Base-by-base conservation (phyloP, 257 asterid species). In the Lycium ferocissimum region DNA sequence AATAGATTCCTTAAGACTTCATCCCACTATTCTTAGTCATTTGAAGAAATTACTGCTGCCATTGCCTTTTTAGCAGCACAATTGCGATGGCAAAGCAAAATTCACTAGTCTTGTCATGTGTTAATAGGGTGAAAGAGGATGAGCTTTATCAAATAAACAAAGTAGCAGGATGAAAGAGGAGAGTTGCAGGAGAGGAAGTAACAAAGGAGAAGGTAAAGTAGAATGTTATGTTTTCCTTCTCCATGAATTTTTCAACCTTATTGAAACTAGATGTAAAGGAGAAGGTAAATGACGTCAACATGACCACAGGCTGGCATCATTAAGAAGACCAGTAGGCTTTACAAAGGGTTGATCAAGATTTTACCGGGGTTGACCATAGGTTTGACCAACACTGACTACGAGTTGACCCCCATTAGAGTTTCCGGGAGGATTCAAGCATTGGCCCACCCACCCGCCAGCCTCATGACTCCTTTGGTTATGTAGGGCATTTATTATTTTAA, bases 91-190 rank as follows among this genome's bases (percentile, higher is more conserved):
- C 26, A 72, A 72, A 72, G 37, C 57, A 72, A 45, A 58, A 73
- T 45, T 73, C 11, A 73, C 80, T n/a, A 11, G 80, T 10, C 15
- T 45, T 45, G 80, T 72, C 57, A 43, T 43, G 80, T n/a, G 26
- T 2, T 43, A 72, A 43, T 45, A 18, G 37, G 37, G 80, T 43
- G 57, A 43, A 43, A 71, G 57, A 72, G 18, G 37, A 72, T 43
- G 58, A 45, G 80, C 80, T 72, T 72, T 72, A 43, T 43, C 33
- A 72, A 72, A 72, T 45, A 45, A 72, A 49, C 20, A 47, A 1
- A 9, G 22, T 11, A 22, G 40, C 58, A 1, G 61, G 81, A 49
- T 22, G 62, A 4, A 49, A 75, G 40, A 20, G 61, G 81, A 47
- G n/a, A 47, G 22, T 11, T 49, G 62, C 61, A 20, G 81, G 58